phyloP scores from a whole-genome alignment of 306 rosid genomes.

The Rosa chinensis region DNA sequence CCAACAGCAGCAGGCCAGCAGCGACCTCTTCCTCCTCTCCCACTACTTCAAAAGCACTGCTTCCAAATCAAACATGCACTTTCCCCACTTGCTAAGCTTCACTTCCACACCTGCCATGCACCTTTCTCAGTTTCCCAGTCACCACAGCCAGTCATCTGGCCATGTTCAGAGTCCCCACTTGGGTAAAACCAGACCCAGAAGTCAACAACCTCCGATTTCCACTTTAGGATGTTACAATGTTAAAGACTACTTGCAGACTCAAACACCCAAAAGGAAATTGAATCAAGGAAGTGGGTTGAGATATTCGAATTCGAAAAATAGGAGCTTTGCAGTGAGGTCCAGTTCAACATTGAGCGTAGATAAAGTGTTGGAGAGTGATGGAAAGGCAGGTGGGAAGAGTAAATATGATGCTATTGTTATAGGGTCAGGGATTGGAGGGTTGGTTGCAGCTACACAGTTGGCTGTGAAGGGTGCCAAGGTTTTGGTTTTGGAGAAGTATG shows the following conservation, averaged over 20 bases:
- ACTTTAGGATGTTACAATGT: constrained; percentile 15
- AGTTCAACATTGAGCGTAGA: constrained; percentile 38
- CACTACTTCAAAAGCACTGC: background rate
- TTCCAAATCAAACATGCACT: constrained; percentile 31
- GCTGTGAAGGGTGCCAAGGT: constrained; percentile 94
- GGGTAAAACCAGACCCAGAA: constrained; percentile 20
- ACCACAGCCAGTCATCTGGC: too few relatives aligned
- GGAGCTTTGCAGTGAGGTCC: constrained; percentile 35
- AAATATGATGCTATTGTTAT: constrained; percentile 82
- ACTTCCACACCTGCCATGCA: constrained; percentile 23
- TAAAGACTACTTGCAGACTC: background rate
- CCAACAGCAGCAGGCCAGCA: background rate
- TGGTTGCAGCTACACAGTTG: constrained; percentile 88
- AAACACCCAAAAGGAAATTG: constrained; percentile 12
- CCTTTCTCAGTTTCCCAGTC: constrained; percentile 1
- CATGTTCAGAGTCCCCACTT: constrained; percentile 2
- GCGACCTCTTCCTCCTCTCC: constrained; percentile 1
- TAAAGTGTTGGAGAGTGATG: constrained; percentile 43
- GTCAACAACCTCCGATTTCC: constrained; percentile 1
- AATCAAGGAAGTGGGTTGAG: background rate
- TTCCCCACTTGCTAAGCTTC: constrained; percentile 34
- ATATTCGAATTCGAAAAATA: constrained; percentile 22
- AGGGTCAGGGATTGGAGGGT: constrained; percentile 95
- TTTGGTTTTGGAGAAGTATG: constrained; percentile 91
- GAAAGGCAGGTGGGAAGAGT: constrained; percentile 25